These are phyloP conservation scores for Coemansia sp. DNA, from an alignment of 192 early-diverging fungal species.

Conservation along the genomic window DNA sequence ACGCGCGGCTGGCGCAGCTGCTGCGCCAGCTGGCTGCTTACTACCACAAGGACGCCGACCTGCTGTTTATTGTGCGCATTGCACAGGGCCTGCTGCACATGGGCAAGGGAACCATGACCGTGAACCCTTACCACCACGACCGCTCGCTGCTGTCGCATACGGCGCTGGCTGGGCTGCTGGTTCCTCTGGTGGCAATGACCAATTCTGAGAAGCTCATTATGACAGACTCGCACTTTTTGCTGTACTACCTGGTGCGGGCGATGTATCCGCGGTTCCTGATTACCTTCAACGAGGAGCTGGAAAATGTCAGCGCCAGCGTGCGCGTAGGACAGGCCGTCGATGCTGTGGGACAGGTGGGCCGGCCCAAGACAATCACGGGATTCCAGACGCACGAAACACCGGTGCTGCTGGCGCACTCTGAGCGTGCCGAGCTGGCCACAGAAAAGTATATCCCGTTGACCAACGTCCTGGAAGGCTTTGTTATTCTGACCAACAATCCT, in stretches of 20 bases:
- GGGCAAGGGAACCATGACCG: constrained; percentile 98
- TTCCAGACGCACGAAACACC: constrained; percentile 99
- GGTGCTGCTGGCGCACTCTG: constrained; percentile 91
- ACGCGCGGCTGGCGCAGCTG: constrained; percentile 97
- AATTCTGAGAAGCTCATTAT: constrained; percentile 89
- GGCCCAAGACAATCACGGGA: constrained; percentile 98
- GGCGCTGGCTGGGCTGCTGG: constrained; percentile 81
- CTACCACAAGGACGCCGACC: constrained; percentile 89
- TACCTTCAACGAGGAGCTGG: constrained; percentile 89
- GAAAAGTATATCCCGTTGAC: constrained; percentile 92
- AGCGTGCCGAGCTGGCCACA: constrained; percentile 96
- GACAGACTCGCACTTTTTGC: constrained; percentile 85
- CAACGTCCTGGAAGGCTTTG: constrained; percentile 91
- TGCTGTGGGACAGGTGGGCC: constrained; percentile 96
- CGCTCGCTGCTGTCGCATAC: constrained; percentile 88
- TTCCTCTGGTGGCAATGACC: constrained; percentile 87
- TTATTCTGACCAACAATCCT: constrained; percentile 92
- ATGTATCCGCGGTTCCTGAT: constrained; percentile 99
- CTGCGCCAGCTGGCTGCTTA: constrained; percentile 93
- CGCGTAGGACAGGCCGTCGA: constrained; percentile 99
- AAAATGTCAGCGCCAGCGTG: constrained; percentile 77
- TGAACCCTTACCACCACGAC: constrained; percentile 94
- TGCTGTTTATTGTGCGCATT: constrained; percentile 58
- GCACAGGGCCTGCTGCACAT: constrained; percentile 65
- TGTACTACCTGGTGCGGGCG: constrained; percentile 89